Base-by-base conservation (phyloP, 2,329 filamentous ascomycete genomes). In the Fusarium zealandicum region DNA sequence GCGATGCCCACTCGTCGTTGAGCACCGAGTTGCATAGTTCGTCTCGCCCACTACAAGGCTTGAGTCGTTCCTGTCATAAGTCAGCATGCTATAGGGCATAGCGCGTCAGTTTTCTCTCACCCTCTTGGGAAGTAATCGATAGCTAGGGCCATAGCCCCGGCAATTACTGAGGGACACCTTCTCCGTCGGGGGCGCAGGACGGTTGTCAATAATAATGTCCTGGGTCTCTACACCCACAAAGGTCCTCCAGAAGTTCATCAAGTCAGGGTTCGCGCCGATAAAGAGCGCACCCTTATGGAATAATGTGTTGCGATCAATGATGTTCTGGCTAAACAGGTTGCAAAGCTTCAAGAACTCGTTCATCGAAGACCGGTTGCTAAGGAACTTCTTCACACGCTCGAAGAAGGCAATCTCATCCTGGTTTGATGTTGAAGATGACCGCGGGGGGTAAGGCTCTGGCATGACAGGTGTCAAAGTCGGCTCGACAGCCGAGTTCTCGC, bases 1-100 rank as follows among this genome's bases (percentile, higher is more conserved):
- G 95, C 20, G 93, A 98, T 2, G 95, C 95, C 95, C 95, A 99
- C 64, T 97, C 91, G 66, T 99, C 95, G 63, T 99, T 99, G 48
- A 99, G 80, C 1, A 99, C 93, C 18, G 89, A 88, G 64, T 91
- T 89, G 76, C 95, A 99, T 64, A 99, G 87, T 72, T 96, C 92
- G 70, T 99, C 95, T 38, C 95, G 90, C 10, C 95, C 95, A 69
- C 91, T 95, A 77, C 95, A 99, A 1, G 89, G 86, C 77, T 96
- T 96, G 54, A 95, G 86, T 10, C 92, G 89, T 72, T 98, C 95
- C 78, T 84, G 30, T 7, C 2, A 30, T 12, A 13, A 30, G 51
- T 69, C 38, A 69, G 66, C 40, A 48, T 42, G 13, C 22, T 25
- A 7, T 8, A 25, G 8, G 18, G 12, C n/a, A 16, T 5, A 8